Evolutionary conservation across 768 basidiomycete species (phyloP), one percentile per base, ranked within the genome.

Genomic region (Boletus sensibilis): DNA sequence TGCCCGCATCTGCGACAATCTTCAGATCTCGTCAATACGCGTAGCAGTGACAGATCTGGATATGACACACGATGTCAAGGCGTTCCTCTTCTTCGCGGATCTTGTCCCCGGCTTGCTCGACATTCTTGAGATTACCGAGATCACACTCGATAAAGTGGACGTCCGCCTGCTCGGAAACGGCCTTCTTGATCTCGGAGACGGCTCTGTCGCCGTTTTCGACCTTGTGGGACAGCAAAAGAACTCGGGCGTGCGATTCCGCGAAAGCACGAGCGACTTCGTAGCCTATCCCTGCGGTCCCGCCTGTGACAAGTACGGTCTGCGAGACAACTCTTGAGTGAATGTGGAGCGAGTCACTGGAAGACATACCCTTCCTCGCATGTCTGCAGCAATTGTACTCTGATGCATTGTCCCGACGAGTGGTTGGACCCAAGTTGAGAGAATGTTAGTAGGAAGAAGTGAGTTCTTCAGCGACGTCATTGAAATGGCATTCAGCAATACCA

Each of bases 401-500:
- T 29, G 37, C 52, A 47, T 45, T 9, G 11, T 13, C 9, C 6
- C 9, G 37, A 25, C 8, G 11, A 14, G 12, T 16, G 14, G 27
- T 43, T 8, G 41, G 16, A 33, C 14, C 27, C 35, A 16, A 55
- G 27, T 27, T 40, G 38, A n/a, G 45, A 31, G 21, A n/a, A 27
- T 42, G 39, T 33, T 18, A 16, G 29, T n/a, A 31, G 20, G 12
- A 16, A 16, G 21, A 40, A 20, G 35, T 20, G 12, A n/a, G 11
- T 27, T 54, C 55, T 20, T 64, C 67, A 38, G 66, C 48, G 18
- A 29, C 40, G 63, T 35, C 25, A 59, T 25, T 53, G 39, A n/a
- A 37, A 29, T 58, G 35, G 57, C 29, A 33, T 43, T 37, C 43
- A 27, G 16, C 27, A 10, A 23, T 34, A 29, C 20, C n/a, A 25